Evolutionary conservation across 2,329 filamentous ascomycete genomes (phyloP), one percentile per base, ranked within the genome.

Genomic region (Fragosphaeria purpurea): DNA sequence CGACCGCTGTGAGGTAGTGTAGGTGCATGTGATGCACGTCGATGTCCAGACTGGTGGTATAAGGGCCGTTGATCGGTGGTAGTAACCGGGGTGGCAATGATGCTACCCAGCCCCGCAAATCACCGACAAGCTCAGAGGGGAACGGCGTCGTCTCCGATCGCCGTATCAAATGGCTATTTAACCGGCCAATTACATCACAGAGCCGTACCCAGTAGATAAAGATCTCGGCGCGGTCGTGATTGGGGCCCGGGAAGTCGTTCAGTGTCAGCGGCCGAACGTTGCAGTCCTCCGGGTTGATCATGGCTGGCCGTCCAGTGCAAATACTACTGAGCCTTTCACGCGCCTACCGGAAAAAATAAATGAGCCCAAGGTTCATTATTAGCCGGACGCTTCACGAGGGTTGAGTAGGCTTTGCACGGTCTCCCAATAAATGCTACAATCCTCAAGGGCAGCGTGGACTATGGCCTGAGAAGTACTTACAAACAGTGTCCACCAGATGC

Each of bases 131-230:
- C n/a, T 43, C 41, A 8, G 41, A 34, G 11, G 47, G 40, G 11
- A 41, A 41, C 22, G 22, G 22, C 22, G 22, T 22, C 22, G 22
- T 3, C 22, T 22, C 22, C 22, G 22, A 22, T 22, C 22, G 22
- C 7, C 47, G 47, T 35, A 44, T 44, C 6, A 50, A 32, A 30
- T 35, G 37, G 37, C 45, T 50, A 38, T 41, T 42, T 5, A 44
- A 41, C 2, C 38, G 38, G 42, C 47, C 47, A 8, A 50, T 50
- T 37, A 50, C 41, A 31, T 41, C 42, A 35, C 47, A 44, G 30
- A 50, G 42, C 34, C 42, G 43, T 34, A 50, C 47, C 47, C 47
- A 50, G n/a, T 50, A 31, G 47, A 50, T 50, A 12, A 50, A 50
- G 30, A 50, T 41, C 42, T 50, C 42, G 31, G 42, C 47, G 47